Percentiles rank a stretch among this genome's conserved stretches.
These are phyloP conservation scores for Gaertneriomyces sp. DNA, from an alignment of 192 early-diverging fungal genomes.

Conservation along the genomic window DNA sequence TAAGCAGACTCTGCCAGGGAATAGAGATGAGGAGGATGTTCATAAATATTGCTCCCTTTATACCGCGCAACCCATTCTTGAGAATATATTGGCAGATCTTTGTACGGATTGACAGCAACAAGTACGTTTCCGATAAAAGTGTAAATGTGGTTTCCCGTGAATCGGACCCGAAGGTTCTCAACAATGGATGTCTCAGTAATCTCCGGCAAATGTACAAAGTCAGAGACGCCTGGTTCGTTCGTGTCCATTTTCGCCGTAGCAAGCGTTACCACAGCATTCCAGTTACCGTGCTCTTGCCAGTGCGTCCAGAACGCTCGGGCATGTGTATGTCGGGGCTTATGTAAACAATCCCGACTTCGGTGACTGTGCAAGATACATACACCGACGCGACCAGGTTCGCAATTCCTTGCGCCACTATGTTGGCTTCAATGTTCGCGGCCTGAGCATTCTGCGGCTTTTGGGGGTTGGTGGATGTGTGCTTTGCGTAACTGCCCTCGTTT, in stretches of 20 bases:
- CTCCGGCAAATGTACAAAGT: conserved; percentile 91
- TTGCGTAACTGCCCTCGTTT: too few species aligned
- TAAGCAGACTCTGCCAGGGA: conserved; percentile 47
- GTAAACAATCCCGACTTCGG: too few species aligned
- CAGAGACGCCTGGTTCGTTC: conserved; percentile 41
- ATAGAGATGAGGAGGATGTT: conserved; percentile 25
- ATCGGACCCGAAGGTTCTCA: conserved; percentile 86
- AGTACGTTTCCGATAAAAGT: conserved; percentile 41
- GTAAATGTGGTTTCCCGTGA: conserved; percentile 65
- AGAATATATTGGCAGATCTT: conserved; percentile 30
- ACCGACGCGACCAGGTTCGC: too few species aligned
- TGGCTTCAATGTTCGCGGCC: too few species aligned
- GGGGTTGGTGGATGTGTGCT: too few species aligned
- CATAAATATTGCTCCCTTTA: conserved; percentile 4
- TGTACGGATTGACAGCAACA: conserved; percentile 38
- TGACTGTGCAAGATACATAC: too few species aligned
- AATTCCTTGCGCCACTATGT: too few species aligned
- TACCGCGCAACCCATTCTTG: conserved; percentile 13
- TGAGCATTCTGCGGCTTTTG: too few species aligned
- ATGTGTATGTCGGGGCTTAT: too few species aligned
- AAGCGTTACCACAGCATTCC: too few species aligned
- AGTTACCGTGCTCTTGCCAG: too few species aligned
- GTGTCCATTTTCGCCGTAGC: not conserved
- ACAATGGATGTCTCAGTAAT: conserved; percentile 89
- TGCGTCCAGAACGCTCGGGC: too few species aligned